phyloP scores from a whole-genome alignment of 768 basidiomycete genomes.

The Tubosaeta sp. region DNA sequence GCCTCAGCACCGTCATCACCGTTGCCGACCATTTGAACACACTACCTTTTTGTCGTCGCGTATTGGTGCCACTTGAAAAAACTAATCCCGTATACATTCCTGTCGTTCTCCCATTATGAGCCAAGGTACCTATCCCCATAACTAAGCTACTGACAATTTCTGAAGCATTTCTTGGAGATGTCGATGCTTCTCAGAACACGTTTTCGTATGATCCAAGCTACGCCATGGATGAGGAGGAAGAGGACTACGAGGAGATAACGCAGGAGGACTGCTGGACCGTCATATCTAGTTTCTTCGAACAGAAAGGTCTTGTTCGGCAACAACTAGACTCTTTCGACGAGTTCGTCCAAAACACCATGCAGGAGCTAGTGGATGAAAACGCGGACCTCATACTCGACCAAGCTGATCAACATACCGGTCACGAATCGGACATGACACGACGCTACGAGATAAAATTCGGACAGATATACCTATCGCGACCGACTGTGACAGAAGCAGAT shows the following conservation, averaged over 20 bases:
- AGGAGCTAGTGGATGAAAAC: slow-evolving; percentile 97
- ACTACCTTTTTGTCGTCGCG: neutral
- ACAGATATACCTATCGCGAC: slow-evolving; percentile 94
- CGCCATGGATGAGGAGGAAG: slow-evolving; percentile 50
- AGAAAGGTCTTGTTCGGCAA: slow-evolving; percentile 96
- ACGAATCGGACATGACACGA: slow-evolving; percentile 74
- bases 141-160: slow-evolving; percentile 25
- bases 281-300: slow-evolving; percentile 94
- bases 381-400: slow-evolving; percentile 95
- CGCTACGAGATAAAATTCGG: slow-evolving; percentile 97
- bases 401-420: slow-evolving; percentile 92
- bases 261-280: slow-evolving; percentile 95
- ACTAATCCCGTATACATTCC: slow-evolving; percentile 1
- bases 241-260: slow-evolving; percentile 74
- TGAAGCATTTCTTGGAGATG: slow-evolving; percentile 42
- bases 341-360: slow-evolving; percentile 99
- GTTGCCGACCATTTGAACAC: neutral
- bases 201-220: slow-evolving; percentile 56
- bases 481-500: slow-evolving; percentile 93
- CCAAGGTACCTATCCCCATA: slow-evolving; percentile 26
- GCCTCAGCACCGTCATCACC: slow-evolving; percentile 11
- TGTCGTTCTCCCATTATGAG: slow-evolving; percentile 18
- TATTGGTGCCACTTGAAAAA: neutral
- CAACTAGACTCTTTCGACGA: slow-evolving; percentile 98
- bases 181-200: slow-evolving; percentile 40